Conservation (phyloP, 176 grass and related monocot species). For the Oryza meridionalis region DNA sequence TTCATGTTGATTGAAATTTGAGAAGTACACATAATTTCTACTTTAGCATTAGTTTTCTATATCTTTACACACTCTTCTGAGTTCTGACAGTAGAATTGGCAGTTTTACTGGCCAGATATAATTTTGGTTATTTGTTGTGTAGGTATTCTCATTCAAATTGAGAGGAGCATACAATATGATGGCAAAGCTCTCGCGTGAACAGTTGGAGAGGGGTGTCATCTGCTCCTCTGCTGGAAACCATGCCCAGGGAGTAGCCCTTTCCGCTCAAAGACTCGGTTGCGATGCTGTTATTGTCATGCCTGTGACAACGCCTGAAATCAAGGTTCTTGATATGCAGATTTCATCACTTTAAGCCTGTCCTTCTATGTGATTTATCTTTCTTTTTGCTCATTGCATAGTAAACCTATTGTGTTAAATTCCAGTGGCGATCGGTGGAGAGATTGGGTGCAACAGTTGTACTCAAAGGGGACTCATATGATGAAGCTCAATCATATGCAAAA, state of each 20-base stretch:
- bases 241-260: conserved; percentile 96
- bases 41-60: neutral
- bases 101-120: neutral
- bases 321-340: conserved; percentile 52
- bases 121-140: conserved; percentile 25
- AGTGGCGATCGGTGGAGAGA: conserved; percentile 92
- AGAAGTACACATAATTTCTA: neutral
- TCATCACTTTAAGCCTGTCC: neutral
- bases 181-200: conserved; percentile 75
- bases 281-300: conserved; percentile 99
- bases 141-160: conserved; percentile 99
- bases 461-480: conserved; percentile 89
- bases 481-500: conserved; percentile 93
- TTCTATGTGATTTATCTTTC: neutral
- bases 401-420: conserved; percentile 37
- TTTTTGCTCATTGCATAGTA: conserved; percentile 10
- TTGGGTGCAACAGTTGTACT: conserved; percentile 92
- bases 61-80: neutral
- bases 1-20: neutral
- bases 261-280: conserved; percentile 78
- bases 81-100: neutral
- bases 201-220: conserved; percentile 89
- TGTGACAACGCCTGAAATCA: conserved; percentile 97
- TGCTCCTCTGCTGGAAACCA: conserved; percentile 99
- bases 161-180: conserved; percentile 99